A percentile compares a stretch with the other conserved stretches of the same genome.
phyloP scores from a whole-genome alignment of 1,139 yeast species.

The Suhomyces taliae region DNA sequence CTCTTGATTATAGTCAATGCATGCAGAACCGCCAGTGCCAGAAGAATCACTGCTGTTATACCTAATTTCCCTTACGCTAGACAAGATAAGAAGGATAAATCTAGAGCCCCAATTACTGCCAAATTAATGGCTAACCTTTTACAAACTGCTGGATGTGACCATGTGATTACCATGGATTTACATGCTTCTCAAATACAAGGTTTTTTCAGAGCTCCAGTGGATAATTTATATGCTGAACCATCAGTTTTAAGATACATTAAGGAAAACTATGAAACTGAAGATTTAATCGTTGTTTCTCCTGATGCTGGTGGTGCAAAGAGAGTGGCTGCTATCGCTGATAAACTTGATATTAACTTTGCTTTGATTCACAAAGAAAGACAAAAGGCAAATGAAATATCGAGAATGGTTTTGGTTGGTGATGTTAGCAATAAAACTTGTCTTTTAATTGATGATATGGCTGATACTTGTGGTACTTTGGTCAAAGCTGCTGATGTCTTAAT shows the following conservation, averaged over 20 bases:
- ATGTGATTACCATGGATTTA: slow-evolving; percentile 79
- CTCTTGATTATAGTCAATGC: slow-evolving; percentile 72
- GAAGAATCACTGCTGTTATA: slow-evolving; percentile 74
- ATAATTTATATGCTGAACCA: slow-evolving; percentile 80
- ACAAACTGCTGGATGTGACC: slow-evolving; percentile 79
- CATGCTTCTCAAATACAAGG: slow-evolving; percentile 88
- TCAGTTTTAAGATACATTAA: slow-evolving; percentile 67
- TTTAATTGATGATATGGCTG: slow-evolving; percentile 81
- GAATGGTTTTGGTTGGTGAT: slow-evolving; percentile 79
- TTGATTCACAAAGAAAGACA: slow-evolving; percentile 82
- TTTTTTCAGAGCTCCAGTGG: slow-evolving; percentile 78
- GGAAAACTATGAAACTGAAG: slow-evolving; percentile 47
- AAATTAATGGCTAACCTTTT: slow-evolving; percentile 73
- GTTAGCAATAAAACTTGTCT: slow-evolving; percentile 69
- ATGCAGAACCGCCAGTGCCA: slow-evolving; percentile 75
- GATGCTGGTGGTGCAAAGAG: slow-evolving; percentile 89
- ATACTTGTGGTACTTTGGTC: slow-evolving; percentile 78
- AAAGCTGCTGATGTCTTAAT: slow-evolving; percentile 70
- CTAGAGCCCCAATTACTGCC: slow-evolving; percentile 81
- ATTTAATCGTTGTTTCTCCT: slow-evolving; percentile 70
- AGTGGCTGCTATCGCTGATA: slow-evolving; percentile 77
- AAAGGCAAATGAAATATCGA: slow-evolving; percentile 72
- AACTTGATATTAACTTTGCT: slow-evolving; percentile 73
- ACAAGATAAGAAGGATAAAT: slow-evolving; percentile 80
- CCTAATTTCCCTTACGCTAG: slow-evolving; percentile 84